Evolutionary conservation across 2,329 filamentous ascomycete species (phyloP).

Genomic region (Xylariaceae sp.): DNA sequence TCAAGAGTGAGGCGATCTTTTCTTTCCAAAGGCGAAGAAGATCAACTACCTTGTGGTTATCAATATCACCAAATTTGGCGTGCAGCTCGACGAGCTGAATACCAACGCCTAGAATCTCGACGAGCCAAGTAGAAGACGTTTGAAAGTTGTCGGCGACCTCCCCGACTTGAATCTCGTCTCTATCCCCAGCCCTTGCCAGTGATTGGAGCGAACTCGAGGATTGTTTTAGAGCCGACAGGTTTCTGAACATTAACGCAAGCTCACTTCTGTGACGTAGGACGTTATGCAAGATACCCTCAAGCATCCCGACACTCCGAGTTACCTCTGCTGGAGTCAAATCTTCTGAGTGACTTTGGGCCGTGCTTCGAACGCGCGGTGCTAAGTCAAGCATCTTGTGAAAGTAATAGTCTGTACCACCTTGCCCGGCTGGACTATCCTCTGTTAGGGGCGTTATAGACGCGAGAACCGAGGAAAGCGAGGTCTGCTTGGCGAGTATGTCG

Average conservation of each 20-base stretch:
- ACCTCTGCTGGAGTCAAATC: constrained; percentile 81
- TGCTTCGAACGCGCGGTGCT: constrained; percentile 62
- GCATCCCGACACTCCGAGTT: constrained; percentile 70
- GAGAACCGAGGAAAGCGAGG: constrained; percentile 65
- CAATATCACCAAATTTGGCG: constrained; percentile 54
- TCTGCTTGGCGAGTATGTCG: constrained; percentile 68
- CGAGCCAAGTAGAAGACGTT: constrained; percentile 55
- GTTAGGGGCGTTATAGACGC: constrained; percentile 48
- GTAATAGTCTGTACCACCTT: constrained; percentile 59
- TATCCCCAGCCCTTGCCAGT: constrained; percentile 30
- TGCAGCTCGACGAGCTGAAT: constrained; percentile 62
- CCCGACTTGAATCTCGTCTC: constrained; percentile 21
- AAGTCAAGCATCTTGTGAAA: constrained; percentile 77
- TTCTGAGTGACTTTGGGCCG: constrained; percentile 70
- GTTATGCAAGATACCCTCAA: constrained; percentile 80
- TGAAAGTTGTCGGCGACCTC: constrained; percentile 25
- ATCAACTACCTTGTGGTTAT: constrained; percentile 43
- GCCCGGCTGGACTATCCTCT: constrained; percentile 28
- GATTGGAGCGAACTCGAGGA: constrained; percentile 37
- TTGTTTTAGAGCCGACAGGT: constrained; percentile 38
- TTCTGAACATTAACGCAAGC: constrained; percentile 40
- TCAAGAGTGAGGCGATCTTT: constrained; percentile 43
- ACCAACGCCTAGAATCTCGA: constrained; percentile 62
- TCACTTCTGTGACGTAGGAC: constrained; percentile 55
- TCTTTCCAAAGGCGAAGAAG: constrained; percentile 49